phyloP scores from a whole-genome alignment of 257 asterid genomes.

The Paraleonurus japonicus region DNA sequence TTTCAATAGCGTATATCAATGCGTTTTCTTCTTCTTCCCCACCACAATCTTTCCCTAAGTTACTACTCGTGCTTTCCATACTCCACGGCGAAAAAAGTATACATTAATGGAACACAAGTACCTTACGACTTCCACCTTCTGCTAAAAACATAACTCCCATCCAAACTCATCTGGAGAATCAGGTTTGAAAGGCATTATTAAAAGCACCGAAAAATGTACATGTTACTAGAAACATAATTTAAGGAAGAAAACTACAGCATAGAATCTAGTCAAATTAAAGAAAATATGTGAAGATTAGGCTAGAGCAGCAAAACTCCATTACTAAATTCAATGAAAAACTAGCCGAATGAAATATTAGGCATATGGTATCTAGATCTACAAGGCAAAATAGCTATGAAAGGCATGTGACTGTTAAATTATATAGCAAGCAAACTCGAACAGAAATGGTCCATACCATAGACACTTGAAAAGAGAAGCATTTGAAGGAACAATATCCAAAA shows the following conservation, averaged over 20 bases:
- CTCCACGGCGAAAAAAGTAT: slow-evolving; percentile 29
- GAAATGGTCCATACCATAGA: background rate
- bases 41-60: slow-evolving; percentile 35
- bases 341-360: background rate
- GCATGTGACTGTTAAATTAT: too few species aligned
- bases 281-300: background rate
- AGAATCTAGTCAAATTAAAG: background rate
- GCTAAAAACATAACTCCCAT: background rate
- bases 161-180: slow-evolving; percentile 25
- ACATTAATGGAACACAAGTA: slow-evolving; percentile 31
- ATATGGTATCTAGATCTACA: background rate
- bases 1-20: slow-evolving; percentile 31
- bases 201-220: background rate
- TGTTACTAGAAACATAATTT: background rate
- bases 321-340: background rate
- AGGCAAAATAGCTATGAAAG: background rate
- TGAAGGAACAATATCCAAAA: background rate
- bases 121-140: slow-evolving; percentile 14
- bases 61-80: slow-evolving; percentile 37
- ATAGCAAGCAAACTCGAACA: background rate
- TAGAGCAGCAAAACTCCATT: background rate
- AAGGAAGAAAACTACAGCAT: background rate
- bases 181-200: background rate
- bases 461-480: background rate
- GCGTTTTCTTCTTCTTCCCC: slow-evolving; percentile 31